Conservation (phyloP, 768 basidiomycete genomes). For the Lepiota venenata region DNA sequence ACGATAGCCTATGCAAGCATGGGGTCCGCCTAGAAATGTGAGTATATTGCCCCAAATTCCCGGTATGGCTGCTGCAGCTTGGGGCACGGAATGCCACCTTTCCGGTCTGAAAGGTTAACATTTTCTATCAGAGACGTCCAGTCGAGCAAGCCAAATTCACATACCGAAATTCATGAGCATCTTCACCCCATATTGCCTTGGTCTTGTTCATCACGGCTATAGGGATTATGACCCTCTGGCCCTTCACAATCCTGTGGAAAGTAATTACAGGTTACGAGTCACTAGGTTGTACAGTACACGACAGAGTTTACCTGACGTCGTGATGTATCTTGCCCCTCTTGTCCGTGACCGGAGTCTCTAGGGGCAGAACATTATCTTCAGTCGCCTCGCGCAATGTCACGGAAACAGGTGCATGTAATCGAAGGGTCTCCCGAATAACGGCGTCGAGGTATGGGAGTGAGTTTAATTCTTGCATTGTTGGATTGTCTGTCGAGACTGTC, state of each 20-base stretch:
- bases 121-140: background rate
- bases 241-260: conserved; percentile 33
- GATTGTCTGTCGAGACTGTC: conserved; percentile 46
- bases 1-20: conserved; percentile 63
- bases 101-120: conserved; percentile 48
- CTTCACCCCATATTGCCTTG: conserved; percentile 56
- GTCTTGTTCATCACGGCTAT: conserved; percentile 50
- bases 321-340: conserved; percentile 35
- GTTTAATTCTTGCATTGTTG: conserved; percentile 66
- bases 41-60: conserved; percentile 56
- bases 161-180: conserved; percentile 57
- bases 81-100: conserved; percentile 51
- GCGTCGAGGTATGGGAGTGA: conserved; percentile 64
- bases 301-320: conserved; percentile 30
- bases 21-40: conserved; percentile 59
- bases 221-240: conserved; percentile 42
- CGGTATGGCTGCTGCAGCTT: conserved; percentile 41
- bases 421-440: conserved; percentile 56
- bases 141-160: background rate
- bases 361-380: conserved; percentile 50
- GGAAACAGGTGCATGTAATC: conserved; percentile 50
- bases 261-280: background rate
- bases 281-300: background rate
- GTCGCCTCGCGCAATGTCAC: conserved; percentile 38
- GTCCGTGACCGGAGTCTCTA: conserved; percentile 44